Evolutionary conservation across 2,329 filamentous ascomycete genomes (phyloP).

Genomic region (Sclerotinia trifoliorum): DNA sequence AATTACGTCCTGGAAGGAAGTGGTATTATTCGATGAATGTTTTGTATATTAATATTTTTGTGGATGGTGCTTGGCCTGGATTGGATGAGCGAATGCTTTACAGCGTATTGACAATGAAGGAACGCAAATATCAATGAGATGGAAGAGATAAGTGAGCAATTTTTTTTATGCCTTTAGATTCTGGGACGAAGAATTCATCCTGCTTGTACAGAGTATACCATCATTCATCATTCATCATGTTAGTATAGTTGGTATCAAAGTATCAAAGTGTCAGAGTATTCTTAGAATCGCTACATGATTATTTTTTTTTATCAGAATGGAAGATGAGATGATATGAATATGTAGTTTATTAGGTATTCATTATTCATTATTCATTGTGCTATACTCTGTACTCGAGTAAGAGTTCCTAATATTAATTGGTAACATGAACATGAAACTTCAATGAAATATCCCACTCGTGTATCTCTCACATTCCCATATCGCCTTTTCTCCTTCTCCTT

Average conservation of each 20-base stretch:
- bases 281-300: neutral
- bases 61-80: neutral
- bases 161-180: neutral
- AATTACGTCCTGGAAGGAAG: neutral
- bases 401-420: no score
- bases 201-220: neutral
- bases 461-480: no score
- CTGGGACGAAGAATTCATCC: no score
- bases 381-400: no score
- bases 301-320: neutral
- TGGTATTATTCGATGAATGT: neutral
- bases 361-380: no score
- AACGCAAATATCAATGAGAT: neutral
- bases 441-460: no score
- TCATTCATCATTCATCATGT: neutral
- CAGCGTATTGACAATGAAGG: neutral
- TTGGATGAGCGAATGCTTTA: neutral
- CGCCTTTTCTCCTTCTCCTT: no score
- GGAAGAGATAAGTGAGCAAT: no score
- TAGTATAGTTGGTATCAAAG: neutral
- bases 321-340: no score
- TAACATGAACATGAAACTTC: no score
- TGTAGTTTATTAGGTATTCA: no score
- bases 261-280: neutral
- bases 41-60: neutral